Base-by-base conservation (phyloP, 352 stramenopile genomes). In the Blastocystis sp. region DNA sequence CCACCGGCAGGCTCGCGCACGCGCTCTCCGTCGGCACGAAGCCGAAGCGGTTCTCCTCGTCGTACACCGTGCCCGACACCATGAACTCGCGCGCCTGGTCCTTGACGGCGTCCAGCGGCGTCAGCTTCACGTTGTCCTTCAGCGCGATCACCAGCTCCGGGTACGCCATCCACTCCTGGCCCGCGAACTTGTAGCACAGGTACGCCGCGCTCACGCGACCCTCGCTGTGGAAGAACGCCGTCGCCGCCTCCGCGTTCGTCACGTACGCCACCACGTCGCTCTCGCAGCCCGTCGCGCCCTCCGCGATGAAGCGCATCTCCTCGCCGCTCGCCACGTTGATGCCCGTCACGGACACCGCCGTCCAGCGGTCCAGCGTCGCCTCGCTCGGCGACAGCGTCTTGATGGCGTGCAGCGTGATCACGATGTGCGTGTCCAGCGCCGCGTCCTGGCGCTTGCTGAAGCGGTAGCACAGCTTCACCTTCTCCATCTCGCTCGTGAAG, bases 121-220 rank as follows among this genome's bases (percentile, higher is more conserved):
- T 84, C 40, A 84, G 24, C 0, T 14, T 52, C 38, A 84, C 19
- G 34, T n/a, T 48, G 52, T 84, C 74, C 17, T 21, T 14, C 48
- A 84, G 54, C 54, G 43, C n/a, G 60, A 88, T 88, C 34, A 28
- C 66, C 42, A 88, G 52, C 4, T 52, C 6, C 11, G 61, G 43
- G 45, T 88, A 88, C 21, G 57, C 60, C 21, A 64, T 61, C 78
- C 78, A 88, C 34, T 60, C 60, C 52, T 88, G 59, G 1, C 57
- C 60, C 10, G 61, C 54, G 38, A 88, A 88, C 68, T 88, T 74
- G 48, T 77, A 88, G 28, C 78, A 88, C 38, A 88, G 78, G 10
- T 54, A 64, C 45, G 69, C 74, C 0, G 74, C 9, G 6, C 6
- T 57, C 48, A 57, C 48, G 48, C 48, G 48, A 34, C 28, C 28